Evolutionary conservation across 805 yeast species (phyloP), one percentile per base, ranked within the genome.

Genomic region (Metschnikowia peoriensis): DNA sequence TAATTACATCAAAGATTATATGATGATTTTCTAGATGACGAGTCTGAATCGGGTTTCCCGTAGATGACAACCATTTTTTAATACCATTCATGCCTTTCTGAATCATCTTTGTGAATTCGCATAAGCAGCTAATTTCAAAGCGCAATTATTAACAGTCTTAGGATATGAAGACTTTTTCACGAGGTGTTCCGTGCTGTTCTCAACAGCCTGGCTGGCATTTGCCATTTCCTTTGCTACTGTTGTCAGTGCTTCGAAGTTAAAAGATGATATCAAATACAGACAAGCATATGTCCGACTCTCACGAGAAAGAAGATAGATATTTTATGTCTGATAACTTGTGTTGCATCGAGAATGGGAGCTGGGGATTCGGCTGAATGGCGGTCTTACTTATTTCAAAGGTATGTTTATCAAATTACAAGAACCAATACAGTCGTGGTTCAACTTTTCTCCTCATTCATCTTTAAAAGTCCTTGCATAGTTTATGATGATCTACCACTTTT

Each of bases 221-320:
- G 47, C 50, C 41, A 41, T 46, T 44, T 49, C 53, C 46, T 50
- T 58, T 52, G 59, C 57, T 60, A 52, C 57, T 57, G 50, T 54
- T 52, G 46, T 57, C 54, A 52, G 58, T 53, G 59, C 54, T 53
- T 40, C 50, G 54, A 47, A 38, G 52, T 51, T 81, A 85, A 70
- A 71, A 68, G 84, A 86, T 84, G 94, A 88, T 79, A 81, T 81
- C 77, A 80, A 82, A 77, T 77, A 74, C 69, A 71, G 97, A 92
- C 97, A 92, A 92, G 97, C 97, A 92, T 92, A 92, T 92, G 96
- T 91, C 97, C 85, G 96, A 91, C 71, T 73, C 70, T 58, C 69
- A 61, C 53, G 51, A 62, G 53, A 44, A 67, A 75, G 90, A 82
- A 75, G 91, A 82, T 69, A 82, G 73, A 69, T 65, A 71, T 78